Evolutionary conservation across 1,284 basidiomycete species (phyloP).

Genomic region (Afroboletus lepidellus): DNA sequence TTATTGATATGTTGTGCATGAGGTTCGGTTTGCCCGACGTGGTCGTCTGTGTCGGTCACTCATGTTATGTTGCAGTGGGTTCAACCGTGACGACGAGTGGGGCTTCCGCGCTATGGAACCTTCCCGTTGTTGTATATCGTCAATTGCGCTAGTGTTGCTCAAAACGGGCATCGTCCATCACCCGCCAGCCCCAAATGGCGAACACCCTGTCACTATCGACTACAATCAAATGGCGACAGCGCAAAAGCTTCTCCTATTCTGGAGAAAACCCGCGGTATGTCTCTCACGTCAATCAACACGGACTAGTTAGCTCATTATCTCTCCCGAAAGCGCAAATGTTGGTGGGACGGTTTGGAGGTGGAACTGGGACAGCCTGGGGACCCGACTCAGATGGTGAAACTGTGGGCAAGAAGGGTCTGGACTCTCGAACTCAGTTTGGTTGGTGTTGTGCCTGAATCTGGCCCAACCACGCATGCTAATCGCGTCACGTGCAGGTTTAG

Average conservation of each 20-base stretch:
- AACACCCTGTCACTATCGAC: constrained; percentile 78
- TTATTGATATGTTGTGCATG: constrained; percentile 99
- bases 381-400: constrained; percentile 64
- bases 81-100: constrained; percentile 95
- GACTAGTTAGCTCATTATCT: constrained; percentile 2
- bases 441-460: constrained; percentile 36
- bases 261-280: constrained; percentile 96
- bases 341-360: constrained; percentile 98
- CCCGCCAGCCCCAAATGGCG: constrained; percentile 46
- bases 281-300: constrained; percentile 4
- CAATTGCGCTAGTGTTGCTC: constrained; percentile 94
- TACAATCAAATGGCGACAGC: constrained; percentile 94
- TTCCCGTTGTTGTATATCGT: constrained; percentile 94
- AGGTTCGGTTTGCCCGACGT: constrained; percentile 55
- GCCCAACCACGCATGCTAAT: constrained; percentile 2
- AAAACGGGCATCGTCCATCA: constrained; percentile 94
- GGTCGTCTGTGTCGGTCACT: constrained; percentile 22
- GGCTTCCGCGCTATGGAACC: constrained; percentile 96
- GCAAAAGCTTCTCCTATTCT: constrained; percentile 96
- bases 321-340: constrained; percentile 84
- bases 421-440: constrained; percentile 95
- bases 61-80: constrained; percentile 63
- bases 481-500: constrained; percentile 19
- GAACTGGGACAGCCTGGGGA: constrained; percentile 65
- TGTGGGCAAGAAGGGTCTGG: constrained; percentile 99